phyloP scores from a whole-genome alignment of 2,329 filamentous ascomycete species.

The Allantophomopsis lycopodina region DNA sequence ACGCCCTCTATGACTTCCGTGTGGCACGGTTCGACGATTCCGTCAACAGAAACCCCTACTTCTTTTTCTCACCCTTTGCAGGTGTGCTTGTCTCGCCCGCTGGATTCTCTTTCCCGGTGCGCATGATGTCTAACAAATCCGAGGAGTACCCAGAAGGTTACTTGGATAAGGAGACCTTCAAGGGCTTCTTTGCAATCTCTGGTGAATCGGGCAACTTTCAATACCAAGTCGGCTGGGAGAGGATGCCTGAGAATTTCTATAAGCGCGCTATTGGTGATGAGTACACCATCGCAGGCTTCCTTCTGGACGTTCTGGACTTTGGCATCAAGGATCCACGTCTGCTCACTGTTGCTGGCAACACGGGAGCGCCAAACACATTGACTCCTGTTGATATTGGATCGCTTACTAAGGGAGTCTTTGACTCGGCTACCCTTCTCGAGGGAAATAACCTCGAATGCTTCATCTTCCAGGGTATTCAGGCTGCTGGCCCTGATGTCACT shows the following conservation, averaged over 20 bases:
- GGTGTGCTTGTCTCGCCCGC: conserved; percentile 33
- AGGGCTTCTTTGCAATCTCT: conserved; percentile 14
- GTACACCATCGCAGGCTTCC: conserved; percentile 25
- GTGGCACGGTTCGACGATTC: conserved; percentile 30
- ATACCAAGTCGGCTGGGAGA: conserved; percentile 6
- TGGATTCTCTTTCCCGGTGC: conserved; percentile 28
- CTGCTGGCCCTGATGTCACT: conserved; percentile 26
- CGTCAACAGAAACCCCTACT: conserved; percentile 34
- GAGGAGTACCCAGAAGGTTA: conserved; percentile 30
- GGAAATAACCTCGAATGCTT: conserved; percentile 33
- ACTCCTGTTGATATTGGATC: conserved; percentile 27
- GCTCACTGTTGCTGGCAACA: conserved; percentile 35
- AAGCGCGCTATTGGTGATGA: conserved; percentile 6
- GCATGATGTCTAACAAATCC: conserved; percentile 29
- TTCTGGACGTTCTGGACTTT: conserved; percentile 23
- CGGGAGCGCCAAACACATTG: conserved; percentile 35
- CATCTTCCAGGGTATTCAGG: conserved; percentile 23
- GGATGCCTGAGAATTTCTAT: conserved; percentile 14
- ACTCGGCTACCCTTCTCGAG: conserved; percentile 24
- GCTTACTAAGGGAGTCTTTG: conserved; percentile 28
- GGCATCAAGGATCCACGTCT: conserved; percentile 27
- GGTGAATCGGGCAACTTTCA: conserved; percentile 6
- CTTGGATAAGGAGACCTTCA: conserved; percentile 19
- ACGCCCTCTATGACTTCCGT: conserved; percentile 27
- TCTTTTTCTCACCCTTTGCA: conserved; percentile 37